Percentiles rank a stretch among this genome's conserved stretches.
Conservation (phyloP, 495 filamentous ascomycete species). For the Podospora anserina region DNA sequence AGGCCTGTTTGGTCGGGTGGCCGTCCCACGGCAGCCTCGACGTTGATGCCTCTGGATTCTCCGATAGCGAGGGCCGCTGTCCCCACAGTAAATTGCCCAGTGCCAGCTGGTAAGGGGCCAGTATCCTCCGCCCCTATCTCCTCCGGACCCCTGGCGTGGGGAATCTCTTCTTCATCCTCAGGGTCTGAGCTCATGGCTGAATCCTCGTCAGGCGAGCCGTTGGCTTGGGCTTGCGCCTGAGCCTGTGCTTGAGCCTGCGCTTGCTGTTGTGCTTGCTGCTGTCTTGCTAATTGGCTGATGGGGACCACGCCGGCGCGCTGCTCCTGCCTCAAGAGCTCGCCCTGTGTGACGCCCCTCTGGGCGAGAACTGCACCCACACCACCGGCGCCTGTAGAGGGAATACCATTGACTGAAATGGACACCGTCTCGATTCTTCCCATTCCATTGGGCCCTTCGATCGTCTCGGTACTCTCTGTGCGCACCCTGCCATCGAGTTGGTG, state of each 20-base stretch:
- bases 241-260: conserved; percentile 12
- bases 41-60: conserved; percentile 49
- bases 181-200: conserved; percentile 32
- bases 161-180: conserved; percentile 58
- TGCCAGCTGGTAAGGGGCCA: conserved; percentile 62
- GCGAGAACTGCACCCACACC: conserved; percentile 21
- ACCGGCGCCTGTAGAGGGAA: conserved; percentile 42
- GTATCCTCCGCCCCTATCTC: conserved; percentile 83
- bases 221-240: conserved; percentile 15
- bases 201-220: conserved; percentile 35
- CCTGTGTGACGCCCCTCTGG: conserved; percentile 63
- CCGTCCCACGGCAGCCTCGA: conserved; percentile 53
- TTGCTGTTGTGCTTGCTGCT: conserved; percentile 26
- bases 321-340: conserved; percentile 73
- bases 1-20: conserved; percentile 25
- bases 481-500: conserved; percentile 9
- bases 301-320: conserved; percentile 69
- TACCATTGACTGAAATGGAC: conserved; percentile 63
- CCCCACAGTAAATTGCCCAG: conserved; percentile 25
- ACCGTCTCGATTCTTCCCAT: conserved; percentile 70
- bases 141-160: conserved; percentile 78
- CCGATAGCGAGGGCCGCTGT: conserved; percentile 23
- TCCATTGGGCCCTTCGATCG: conserved; percentile 69
- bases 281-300: conserved; percentile 43
- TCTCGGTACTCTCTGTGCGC: conserved; percentile 57